Evolutionary conservation across 768 basidiomycete species (phyloP), one percentile per base, ranked within the genome.

Genomic region (Phallus indusiatus): DNA sequence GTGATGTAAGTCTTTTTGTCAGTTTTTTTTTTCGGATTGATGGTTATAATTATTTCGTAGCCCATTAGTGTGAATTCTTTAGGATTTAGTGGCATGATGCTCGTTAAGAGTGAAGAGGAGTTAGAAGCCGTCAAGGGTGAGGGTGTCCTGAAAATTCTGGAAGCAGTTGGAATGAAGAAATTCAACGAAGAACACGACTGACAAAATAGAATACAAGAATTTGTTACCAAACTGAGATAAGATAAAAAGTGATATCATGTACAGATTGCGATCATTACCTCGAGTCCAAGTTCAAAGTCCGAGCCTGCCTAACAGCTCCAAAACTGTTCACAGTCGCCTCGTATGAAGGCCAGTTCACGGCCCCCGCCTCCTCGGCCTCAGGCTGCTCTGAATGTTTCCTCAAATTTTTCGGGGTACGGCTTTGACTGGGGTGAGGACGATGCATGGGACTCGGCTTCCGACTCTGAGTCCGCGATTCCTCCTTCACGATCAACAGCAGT

Each of bases 81-180:
- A 52, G 94, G 90, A 14, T 96, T 87, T 68, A 88, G 91, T 7
- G 94, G 94, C 1, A 83, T 90, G 85, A 65, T 96, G 61, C 80
- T 96, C 56, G 91, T 90, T 22, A 91, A 88, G 75, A 91, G 86
- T 62, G 81, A 87, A 56, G 77, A 77, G 18, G 91, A 94, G 72
- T 69, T 91, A 53, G 81, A 83, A 57, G 80, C 77, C 1, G 78
- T 96, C 47, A 81, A 81, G 69, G 70, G 73, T 60, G 83, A 85
- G 69, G 80, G 83, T 1, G 72, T 88, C 24, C 74, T 76, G 8
- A 81, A 75, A 59, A 84, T 94, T 35, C 67, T 94, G 62, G 71
- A 75, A 53, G 78, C 73, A 18, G 87, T 91, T 9, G 88, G 78
- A 22, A 70, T 87, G 64, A 71, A 78, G 68, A 88, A 59, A 20